Evolutionary conservation across 1,284 basidiomycete genomes (phyloP).

Genomic region (Microbotryomycetes sp.): DNA sequence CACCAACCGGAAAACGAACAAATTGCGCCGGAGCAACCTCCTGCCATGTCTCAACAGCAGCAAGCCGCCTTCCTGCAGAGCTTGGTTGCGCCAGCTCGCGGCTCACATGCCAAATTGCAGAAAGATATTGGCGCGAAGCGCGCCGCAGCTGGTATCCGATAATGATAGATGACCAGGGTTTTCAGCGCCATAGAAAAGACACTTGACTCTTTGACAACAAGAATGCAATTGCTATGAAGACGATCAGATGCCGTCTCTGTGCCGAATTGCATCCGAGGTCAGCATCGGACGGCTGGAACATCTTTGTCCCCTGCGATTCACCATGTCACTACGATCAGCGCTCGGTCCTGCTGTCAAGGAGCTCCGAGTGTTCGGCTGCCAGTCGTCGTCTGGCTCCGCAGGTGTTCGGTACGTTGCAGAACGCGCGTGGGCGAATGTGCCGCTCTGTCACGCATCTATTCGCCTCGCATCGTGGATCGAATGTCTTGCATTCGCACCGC

Average conservation of each 20-base stretch:
- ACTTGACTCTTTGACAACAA: neutral
- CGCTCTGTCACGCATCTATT: neutral
- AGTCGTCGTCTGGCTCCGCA: conserved; percentile 65
- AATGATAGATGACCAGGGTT: neutral
- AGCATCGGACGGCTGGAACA: too few species aligned
- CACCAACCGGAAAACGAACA: too few species aligned
- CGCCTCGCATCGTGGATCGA: neutral
- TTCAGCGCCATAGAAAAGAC: neutral
- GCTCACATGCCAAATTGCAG: neutral
- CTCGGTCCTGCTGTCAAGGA: conserved; percentile 77
- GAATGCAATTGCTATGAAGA: too few species aligned
- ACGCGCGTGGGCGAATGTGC: too few species aligned
- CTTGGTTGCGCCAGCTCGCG: neutral
- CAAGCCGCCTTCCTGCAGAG: neutral
- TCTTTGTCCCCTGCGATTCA: neutral
- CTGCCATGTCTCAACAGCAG: too few species aligned
- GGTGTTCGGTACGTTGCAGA: conserved; percentile 62
- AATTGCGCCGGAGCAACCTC: too few species aligned
- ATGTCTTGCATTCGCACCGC: neutral
- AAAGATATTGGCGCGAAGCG: neutral
- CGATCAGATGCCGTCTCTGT: too few species aligned
- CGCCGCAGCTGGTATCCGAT: neutral
- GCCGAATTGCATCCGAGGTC: too few species aligned
- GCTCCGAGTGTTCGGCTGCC: conserved; percentile 77
- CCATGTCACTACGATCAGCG: conserved; percentile 65